Conservation (phyloP, 1,284 basidiomycete genomes). For the Clitocybe nebularis region DNA sequence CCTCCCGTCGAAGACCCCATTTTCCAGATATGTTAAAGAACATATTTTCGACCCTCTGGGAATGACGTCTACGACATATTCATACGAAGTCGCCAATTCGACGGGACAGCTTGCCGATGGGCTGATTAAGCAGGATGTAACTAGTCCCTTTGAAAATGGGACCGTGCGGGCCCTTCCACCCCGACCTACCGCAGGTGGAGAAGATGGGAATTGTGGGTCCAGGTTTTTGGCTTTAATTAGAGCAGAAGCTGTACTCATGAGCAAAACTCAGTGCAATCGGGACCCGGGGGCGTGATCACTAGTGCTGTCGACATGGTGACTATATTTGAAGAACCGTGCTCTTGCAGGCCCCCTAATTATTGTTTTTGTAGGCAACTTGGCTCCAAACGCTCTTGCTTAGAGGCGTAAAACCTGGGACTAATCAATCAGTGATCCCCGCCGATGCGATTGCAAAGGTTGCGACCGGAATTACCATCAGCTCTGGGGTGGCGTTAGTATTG, state of each 20-base stretch:
- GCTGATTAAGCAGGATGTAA: slow-evolving; percentile 11
- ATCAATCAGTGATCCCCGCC: slow-evolving; percentile 27
- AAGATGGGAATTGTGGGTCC: background rate
- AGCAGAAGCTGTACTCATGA: background rate
- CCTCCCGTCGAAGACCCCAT: slow-evolving; percentile 15
- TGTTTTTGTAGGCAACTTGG: slow-evolving; percentile 22
- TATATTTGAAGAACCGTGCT: background rate
- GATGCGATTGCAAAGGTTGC: slow-evolving; percentile 25
- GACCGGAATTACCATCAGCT: slow-evolving; percentile 15
- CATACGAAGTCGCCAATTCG: slow-evolving; percentile 18
- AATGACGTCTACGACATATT: slow-evolving; percentile 22
- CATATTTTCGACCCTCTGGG: slow-evolving; percentile 22
- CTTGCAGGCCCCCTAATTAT: too few relatives aligned
- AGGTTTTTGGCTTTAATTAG: background rate
- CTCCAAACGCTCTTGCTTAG: slow-evolving; percentile 28
- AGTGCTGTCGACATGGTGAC: background rate
- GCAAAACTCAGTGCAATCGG: background rate
- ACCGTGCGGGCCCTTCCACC: slow-evolving; percentile 8
- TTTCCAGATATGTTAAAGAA: slow-evolving; percentile 21
- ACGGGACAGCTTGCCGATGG: slow-evolving; percentile 23
- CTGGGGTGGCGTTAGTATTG: slow-evolving; percentile 4
- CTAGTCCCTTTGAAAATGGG: slow-evolving; percentile 18
- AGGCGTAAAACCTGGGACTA: slow-evolving; percentile 29
- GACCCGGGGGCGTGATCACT: background rate
- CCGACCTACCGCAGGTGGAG: background rate